Percentiles rank a stretch among this genome's conserved stretches.
Conservation (phyloP, 2,329 filamentous ascomycete genomes). For the Penicillium oxalicum region DNA sequence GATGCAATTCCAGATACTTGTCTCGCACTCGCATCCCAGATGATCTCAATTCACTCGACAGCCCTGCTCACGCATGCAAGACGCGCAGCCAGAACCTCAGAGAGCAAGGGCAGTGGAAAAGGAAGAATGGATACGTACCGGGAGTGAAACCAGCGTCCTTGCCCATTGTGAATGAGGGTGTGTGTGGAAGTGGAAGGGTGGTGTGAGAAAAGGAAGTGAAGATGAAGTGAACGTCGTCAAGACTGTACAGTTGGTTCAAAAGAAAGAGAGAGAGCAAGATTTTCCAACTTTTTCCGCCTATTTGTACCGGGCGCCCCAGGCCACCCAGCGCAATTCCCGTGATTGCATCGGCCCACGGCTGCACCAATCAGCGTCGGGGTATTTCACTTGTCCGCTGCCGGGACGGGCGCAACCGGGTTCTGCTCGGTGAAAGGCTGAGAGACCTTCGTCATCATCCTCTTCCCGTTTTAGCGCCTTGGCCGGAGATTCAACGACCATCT, state of each 20-base stretch:
- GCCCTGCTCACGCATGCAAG: too few relatives aligned
- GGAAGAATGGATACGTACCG: constrained; percentile 15
- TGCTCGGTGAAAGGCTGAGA: constrained; percentile 11
- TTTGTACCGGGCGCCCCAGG: constrained; percentile 30
- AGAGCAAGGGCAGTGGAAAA: neutral
- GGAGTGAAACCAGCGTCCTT: constrained; percentile 24
- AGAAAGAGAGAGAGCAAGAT: constrained; percentile 24
- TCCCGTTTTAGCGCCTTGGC: neutral
- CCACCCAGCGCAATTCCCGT: constrained; percentile 25
- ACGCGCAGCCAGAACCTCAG: neutral
- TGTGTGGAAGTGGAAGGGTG: too few relatives aligned
- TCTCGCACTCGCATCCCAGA: too few relatives aligned
- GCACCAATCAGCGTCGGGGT: constrained; percentile 31
- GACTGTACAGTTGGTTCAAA: constrained; percentile 9
- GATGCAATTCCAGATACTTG: too few relatives aligned
- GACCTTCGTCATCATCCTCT: neutral
- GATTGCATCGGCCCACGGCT: constrained; percentile 15
- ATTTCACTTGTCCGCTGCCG: constrained; percentile 23
- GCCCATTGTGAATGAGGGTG: constrained; percentile 16
- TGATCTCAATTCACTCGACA: too few relatives aligned
- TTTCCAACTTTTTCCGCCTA: constrained; percentile 22
- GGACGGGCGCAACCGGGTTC: constrained; percentile 32
- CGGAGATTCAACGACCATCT: too few relatives aligned
- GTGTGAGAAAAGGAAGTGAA: constrained; percentile 10
- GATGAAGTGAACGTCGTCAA: constrained; percentile 17